Conservation (phyloP, 129 eudicot genomes). For the Centaurea solstitialis region DNA sequence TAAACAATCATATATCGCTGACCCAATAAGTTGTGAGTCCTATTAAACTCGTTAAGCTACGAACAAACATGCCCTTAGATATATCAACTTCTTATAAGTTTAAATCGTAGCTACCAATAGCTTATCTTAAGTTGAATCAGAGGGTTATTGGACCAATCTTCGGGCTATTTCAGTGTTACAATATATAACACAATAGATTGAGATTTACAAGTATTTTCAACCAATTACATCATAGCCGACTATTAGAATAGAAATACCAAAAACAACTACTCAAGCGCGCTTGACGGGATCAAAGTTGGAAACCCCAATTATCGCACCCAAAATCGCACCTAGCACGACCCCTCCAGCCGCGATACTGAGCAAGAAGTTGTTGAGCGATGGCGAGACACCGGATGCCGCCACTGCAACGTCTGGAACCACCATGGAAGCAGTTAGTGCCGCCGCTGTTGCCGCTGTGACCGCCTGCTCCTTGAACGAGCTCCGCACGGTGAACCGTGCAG, state of each 20-base stretch:
- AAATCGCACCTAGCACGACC: conserved; percentile 42
- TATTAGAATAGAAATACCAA: background rate
- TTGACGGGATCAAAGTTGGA: conserved; percentile 75
- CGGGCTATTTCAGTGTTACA: background rate
- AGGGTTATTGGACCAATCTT: background rate
- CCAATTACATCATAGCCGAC: conserved; percentile 7
- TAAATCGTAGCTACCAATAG: too few relatives aligned
- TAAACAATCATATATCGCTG: too few relatives aligned
- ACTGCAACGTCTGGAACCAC: conserved; percentile 62
- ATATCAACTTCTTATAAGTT: too few relatives aligned
- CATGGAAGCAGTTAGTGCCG: conserved; percentile 70
- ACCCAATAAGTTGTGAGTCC: too few relatives aligned
- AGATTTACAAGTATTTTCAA: conserved; percentile 4
- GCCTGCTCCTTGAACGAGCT: conserved; percentile 76
- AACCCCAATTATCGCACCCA: conserved; percentile 53
- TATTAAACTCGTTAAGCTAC: too few relatives aligned
- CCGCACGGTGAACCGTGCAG: conserved; percentile 35
- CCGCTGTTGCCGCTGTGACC: conserved; percentile 61
- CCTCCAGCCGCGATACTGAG: conserved; percentile 65
- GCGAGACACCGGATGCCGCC: conserved; percentile 58
- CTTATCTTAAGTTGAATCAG: background rate
- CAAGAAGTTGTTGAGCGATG: conserved; percentile 69
- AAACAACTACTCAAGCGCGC: conserved; percentile 33
- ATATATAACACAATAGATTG: background rate
- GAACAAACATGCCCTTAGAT: too few relatives aligned